These are phyloP conservation scores for grape (Vitis vinifera) DNA, from an alignment of 164 flowering plant genomes.

Conservation along the genomic window ASM3070453v1 NC_081815.1:2340501-2341000, in stretches of 20 bases:
- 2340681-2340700: slow-evolving; percentile 12
- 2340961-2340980: not conserved
- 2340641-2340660: slow-evolving; percentile 2
- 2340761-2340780: slow-evolving; percentile 4
- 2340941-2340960: slow-evolving; percentile 14
- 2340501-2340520: slow-evolving; percentile 71
- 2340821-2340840: not conserved
- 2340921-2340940: slow-evolving; percentile 14
- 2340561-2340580: too few species aligned
- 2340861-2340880: not conserved
- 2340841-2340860: too few species aligned
- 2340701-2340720: not conserved
- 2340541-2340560: slow-evolving; percentile 51
- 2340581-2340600: not conserved
- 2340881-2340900: slow-evolving; percentile 28
- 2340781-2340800: slow-evolving; percentile 1
- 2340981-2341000: not conserved
- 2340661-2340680: not conserved
- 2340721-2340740: slow-evolving; percentile 2
- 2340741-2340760: not conserved
- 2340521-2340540: slow-evolving; percentile 86
- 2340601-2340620: not conserved
- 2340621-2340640: slow-evolving; percentile 4
- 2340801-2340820: not conserved
- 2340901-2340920: slow-evolving; percentile 34